A percentile compares a stretch with the other conserved stretches of the same genome.
Evolutionary conservation across 2,329 filamentous ascomycete species (phyloP).

Genomic region (Chrysoporthe austroafricana): DNA sequence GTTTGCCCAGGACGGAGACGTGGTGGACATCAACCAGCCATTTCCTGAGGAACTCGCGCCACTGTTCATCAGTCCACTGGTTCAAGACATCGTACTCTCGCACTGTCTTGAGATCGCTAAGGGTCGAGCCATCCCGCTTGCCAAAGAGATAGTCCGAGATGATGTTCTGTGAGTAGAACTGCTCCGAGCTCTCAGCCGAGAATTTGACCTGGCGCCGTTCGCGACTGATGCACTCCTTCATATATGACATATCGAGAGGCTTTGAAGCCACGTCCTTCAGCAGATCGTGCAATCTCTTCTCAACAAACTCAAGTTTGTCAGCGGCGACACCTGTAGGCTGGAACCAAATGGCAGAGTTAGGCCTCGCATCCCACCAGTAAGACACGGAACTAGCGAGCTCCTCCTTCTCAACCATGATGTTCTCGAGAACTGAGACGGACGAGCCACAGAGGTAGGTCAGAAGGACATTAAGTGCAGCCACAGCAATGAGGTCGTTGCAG

Average conservation of each 20-base stretch:
- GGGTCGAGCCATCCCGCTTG: conserved; percentile 77
- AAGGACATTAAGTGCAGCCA: conserved; percentile 77
- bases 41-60: conserved; percentile 79
- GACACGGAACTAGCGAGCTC: conserved; percentile 86
- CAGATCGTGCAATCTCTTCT: conserved; percentile 82
- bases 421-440: conserved; percentile 89
- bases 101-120: conserved; percentile 62
- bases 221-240: conserved; percentile 83
- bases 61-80: conserved; percentile 80
- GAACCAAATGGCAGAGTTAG: conserved; percentile 83
- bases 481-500: conserved; percentile 69
- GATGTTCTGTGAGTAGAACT: conserved; percentile 81
- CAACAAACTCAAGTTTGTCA: conserved; percentile 79
- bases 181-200: conserved; percentile 77
- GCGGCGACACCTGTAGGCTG: conserved; percentile 86
- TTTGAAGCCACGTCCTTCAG: conserved; percentile 79
- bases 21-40: conserved; percentile 88
- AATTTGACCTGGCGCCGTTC: conserved; percentile 83
- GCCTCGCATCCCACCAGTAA: conserved; percentile 77
- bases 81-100: conserved; percentile 70
- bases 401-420: conserved; percentile 89
- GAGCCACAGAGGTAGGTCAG: conserved; percentile 90
- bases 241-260: conserved; percentile 85
- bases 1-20: conserved; percentile 85
- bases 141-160: conserved; percentile 95